These are phyloP conservation scores for Leucocoprinus sp. DNA, from an alignment of 768 basidiomycete species.

Conservation along the genomic window DNA sequence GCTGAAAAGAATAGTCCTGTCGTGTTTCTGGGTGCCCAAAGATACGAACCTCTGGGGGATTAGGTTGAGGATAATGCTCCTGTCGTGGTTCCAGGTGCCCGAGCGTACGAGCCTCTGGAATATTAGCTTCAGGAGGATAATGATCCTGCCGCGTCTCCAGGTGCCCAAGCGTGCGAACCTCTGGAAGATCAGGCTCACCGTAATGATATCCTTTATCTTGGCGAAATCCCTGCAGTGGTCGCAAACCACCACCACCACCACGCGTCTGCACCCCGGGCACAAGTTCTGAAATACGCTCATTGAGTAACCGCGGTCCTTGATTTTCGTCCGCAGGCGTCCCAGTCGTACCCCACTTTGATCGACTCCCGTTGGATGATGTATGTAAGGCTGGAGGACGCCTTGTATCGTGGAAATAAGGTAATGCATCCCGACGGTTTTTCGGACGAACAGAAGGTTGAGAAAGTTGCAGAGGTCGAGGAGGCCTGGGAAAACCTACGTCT, in stretches of 20 bases:
- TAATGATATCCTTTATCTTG: conserved; percentile 7
- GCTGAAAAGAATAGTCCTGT: conserved; percentile 6
- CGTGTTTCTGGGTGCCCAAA: conserved; percentile 8
- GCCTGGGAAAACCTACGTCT: not conserved
- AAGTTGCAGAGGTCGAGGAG: not conserved
- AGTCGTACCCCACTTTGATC: not conserved
- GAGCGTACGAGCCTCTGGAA: conserved; percentile 6
- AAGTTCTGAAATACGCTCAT: conserved; percentile 2
- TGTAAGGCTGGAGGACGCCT: not conserved
- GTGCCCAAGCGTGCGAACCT: conserved; percentile 7
- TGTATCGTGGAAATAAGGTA: not conserved
- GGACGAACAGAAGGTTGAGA: not conserved
- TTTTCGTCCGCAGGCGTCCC: not conserved
- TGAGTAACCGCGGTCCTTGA: conserved; percentile 4
- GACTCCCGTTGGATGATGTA: not conserved
- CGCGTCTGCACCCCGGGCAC: not conserved
- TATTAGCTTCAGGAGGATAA: conserved; percentile 6
- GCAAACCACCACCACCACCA: conserved; percentile 1
- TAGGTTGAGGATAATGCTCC: conserved; percentile 2
- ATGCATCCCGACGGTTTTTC: conserved; percentile 2
- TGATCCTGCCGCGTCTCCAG: conserved; percentile 11
- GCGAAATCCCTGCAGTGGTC: conserved; percentile 4
- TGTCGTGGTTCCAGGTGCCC: conserved; percentile 12
- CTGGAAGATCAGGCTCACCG: conserved; percentile 11
- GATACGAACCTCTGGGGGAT: conserved; percentile 9